Evolutionary conservation across 805 yeast species (phyloP).

Genomic region (Pichia paraexigua): DNA sequence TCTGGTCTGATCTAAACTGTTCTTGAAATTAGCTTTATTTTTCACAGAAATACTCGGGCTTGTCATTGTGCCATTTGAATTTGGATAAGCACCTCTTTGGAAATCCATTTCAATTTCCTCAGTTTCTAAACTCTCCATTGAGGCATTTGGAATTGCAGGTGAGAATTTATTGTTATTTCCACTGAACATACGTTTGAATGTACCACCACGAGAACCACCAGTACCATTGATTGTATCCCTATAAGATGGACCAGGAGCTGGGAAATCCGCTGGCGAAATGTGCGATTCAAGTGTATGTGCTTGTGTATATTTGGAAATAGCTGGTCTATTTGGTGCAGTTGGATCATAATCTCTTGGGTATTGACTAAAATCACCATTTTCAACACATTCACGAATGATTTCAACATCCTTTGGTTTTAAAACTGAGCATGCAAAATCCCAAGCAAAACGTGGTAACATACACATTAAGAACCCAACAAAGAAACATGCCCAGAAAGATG

Average conservation of each 20-base stretch:
- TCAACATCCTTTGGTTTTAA: slow-evolving; percentile 62
- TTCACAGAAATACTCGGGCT: slow-evolving; percentile 26
- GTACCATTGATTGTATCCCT: slow-evolving; percentile 30
- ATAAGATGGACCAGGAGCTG: slow-evolving; percentile 15
- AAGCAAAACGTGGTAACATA: slow-evolving; percentile 58
- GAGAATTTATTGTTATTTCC: slow-evolving; percentile 19
- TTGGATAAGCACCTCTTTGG: slow-evolving; percentile 14
- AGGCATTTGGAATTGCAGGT: slow-evolving; percentile 29
- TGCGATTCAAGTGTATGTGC: slow-evolving; percentile 26
- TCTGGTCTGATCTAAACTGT: slow-evolving; percentile 20
- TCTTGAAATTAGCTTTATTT: slow-evolving; percentile 4
- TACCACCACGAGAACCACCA: slow-evolving; percentile 31
- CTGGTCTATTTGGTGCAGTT: slow-evolving; percentile 62
- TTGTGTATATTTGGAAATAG: slow-evolving; percentile 39
- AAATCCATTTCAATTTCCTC: slow-evolving; percentile 46
- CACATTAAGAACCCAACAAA: slow-evolving; percentile 58
- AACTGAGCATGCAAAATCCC: slow-evolving; percentile 46
- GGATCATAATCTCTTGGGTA: slow-evolving; percentile 71
- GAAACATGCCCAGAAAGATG: slow-evolving; percentile 60
- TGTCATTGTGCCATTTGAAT: slow-evolving; percentile 25
- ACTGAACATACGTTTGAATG: slow-evolving; percentile 32
- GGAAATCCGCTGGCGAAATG: slow-evolving; percentile 10
- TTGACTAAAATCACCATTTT: slow-evolving; percentile 55
- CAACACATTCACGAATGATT: slow-evolving; percentile 63
- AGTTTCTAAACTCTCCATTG: slow-evolving; percentile 32